phyloP scores from a whole-genome alignment of 179 eudicot genomes.

The Beta lomatogona region DNA sequence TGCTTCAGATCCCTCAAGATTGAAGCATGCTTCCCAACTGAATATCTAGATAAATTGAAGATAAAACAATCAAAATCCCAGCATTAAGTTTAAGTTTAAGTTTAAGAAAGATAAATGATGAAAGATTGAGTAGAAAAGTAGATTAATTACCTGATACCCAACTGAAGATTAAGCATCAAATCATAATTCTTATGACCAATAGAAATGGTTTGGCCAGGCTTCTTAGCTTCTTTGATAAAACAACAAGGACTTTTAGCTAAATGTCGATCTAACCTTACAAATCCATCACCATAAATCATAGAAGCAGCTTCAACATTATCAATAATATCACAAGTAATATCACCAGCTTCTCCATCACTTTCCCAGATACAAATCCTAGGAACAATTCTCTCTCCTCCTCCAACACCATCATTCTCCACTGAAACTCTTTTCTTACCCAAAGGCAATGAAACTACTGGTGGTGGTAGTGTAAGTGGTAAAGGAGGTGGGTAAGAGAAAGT shows the following conservation, averaged over 20 bases:
- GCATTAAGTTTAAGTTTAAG: no score
- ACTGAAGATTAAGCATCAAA: slow-evolving; percentile 93
- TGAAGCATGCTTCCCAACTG: slow-evolving; percentile 83
- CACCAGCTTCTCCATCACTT: slow-evolving; percentile 90
- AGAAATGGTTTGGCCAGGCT: slow-evolving; percentile 79
- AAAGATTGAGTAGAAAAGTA: neutral
- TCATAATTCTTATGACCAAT: slow-evolving; percentile 95
- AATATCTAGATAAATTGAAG: slow-evolving; percentile 43
- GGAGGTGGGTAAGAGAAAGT: slow-evolving; percentile 40
- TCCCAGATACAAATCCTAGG: slow-evolving; percentile 97
- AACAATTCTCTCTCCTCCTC: slow-evolving; percentile 49
- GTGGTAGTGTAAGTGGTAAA: no score
- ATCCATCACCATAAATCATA: slow-evolving; percentile 60
- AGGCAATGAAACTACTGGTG: neutral
- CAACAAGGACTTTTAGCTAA: slow-evolving; percentile 53
- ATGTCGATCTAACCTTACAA: slow-evolving; percentile 46
- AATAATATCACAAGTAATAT: slow-evolving; percentile 94
- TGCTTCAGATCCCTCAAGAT: slow-evolving; percentile 61
- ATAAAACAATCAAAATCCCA: neutral
- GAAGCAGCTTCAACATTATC: slow-evolving; percentile 84
- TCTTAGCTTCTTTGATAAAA: slow-evolving; percentile 71
- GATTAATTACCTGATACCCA: slow-evolving; percentile 71
- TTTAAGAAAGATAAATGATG: neutral
- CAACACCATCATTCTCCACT: slow-evolving; percentile 41
- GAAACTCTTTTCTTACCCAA: slow-evolving; percentile 45